A percentile compares a stretch with the other conserved stretches of the same genome.
Evolutionary conservation across 306 rosid genomes (phyloP).

Genomic region (Mimosa bimucronata): DNA sequence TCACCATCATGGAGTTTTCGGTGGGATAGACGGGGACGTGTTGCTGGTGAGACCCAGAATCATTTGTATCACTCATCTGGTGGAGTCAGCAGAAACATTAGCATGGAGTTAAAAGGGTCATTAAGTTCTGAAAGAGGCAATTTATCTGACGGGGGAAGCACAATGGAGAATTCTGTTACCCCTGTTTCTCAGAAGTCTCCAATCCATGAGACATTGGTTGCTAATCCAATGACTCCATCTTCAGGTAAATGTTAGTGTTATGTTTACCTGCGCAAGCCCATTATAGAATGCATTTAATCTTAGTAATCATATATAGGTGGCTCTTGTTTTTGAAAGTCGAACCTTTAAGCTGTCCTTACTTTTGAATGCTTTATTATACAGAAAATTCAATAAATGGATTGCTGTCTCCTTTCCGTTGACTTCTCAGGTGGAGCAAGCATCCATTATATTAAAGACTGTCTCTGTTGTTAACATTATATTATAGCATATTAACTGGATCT

Average conservation of each 20-base stretch:
- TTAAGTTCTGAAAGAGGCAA: slow-evolving; percentile 71
- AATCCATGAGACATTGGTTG: slow-evolving; percentile 51
- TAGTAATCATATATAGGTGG: slow-evolving; percentile 1
- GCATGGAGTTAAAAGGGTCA: slow-evolving; percentile 77
- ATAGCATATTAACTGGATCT: background rate
- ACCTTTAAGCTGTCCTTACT: background rate
- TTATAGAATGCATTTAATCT: slow-evolving; percentile 12
- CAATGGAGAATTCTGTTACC: slow-evolving; percentile 64
- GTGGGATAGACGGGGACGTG: slow-evolving; percentile 65
- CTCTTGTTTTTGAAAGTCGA: slow-evolving; percentile 11
- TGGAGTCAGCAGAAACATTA: slow-evolving; percentile 60
- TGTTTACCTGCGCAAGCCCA: slow-evolving; percentile 4
- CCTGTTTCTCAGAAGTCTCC: slow-evolving; percentile 68
- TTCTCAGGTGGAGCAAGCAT: slow-evolving; percentile 11
- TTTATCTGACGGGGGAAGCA: slow-evolving; percentile 71
- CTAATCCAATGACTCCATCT: slow-evolving; percentile 65
- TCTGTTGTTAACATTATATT: background rate
- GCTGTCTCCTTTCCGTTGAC: slow-evolving; percentile 17
- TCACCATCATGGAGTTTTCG: slow-evolving; percentile 75
- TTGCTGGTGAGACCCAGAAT: slow-evolving; percentile 63
- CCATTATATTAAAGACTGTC: background rate
- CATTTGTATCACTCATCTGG: slow-evolving; percentile 48
- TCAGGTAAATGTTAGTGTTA: slow-evolving; percentile 55
- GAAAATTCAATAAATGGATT: slow-evolving; percentile 10
- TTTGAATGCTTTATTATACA: background rate